Evolutionary conservation across 805 yeast genomes (phyloP).

Genomic region (Saturnispora serradocipensis): DNA sequence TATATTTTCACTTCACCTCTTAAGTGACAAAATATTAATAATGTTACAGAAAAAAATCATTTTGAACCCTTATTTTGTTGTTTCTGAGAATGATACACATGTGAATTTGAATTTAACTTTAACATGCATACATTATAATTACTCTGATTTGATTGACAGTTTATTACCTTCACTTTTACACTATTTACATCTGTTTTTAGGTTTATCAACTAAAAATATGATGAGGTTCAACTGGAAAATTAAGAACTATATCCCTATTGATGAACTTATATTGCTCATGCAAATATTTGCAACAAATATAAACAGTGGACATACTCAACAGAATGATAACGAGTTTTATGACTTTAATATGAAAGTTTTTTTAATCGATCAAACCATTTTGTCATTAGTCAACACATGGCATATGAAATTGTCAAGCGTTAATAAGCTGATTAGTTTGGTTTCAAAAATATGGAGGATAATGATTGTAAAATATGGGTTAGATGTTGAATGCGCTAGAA

Average conservation of each 20-base stretch:
- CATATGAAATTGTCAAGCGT: slow-evolving; percentile 19
- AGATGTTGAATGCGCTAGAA: slow-evolving; percentile 8
- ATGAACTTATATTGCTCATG: slow-evolving; percentile 44
- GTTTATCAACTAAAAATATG: slow-evolving; percentile 33
- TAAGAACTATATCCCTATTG: slow-evolving; percentile 51
- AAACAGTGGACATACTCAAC: slow-evolving; percentile 26
- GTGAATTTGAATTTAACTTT: slow-evolving; percentile 14
- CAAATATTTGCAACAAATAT: slow-evolving; percentile 46
- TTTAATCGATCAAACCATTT: slow-evolving; percentile 17
- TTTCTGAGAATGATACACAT: slow-evolving; percentile 6
- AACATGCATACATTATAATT: slow-evolving; percentile 29
- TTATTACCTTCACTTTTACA: slow-evolving; percentile 49
- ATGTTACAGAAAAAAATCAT: slow-evolving; percentile 33
- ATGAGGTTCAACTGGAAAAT: slow-evolving; percentile 48
- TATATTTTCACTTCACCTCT: slow-evolving; percentile 30
- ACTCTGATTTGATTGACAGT: slow-evolving; percentile 43
- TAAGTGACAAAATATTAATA: slow-evolving; percentile 45
- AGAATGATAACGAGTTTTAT: slow-evolving; percentile 10
- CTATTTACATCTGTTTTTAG: slow-evolving; percentile 45
- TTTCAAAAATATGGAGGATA: slow-evolving; percentile 19
- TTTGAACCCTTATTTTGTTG: slow-evolving; percentile 14
- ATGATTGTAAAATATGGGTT: slow-evolving; percentile 16
- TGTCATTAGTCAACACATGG: slow-evolving; percentile 18
- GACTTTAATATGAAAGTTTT: slow-evolving; percentile 27
- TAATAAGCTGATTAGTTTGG: slow-evolving; percentile 16